These are phyloP conservation scores for Coelastrella sp. DNA, from an alignment of 139 green algal species.

Conservation along the genomic window DNA sequence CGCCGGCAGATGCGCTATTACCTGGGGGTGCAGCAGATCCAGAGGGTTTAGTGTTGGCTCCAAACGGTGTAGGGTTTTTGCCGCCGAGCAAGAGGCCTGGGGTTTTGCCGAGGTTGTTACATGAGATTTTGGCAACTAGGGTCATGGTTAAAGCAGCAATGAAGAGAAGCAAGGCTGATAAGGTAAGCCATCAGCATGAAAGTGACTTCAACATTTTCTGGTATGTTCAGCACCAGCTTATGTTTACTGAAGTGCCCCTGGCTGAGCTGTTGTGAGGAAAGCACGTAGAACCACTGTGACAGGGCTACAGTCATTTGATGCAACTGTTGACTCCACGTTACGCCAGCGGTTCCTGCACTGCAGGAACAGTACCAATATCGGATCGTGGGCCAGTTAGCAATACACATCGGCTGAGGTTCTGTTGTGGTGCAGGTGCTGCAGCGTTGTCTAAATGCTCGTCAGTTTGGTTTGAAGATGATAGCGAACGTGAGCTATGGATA, in stretches of 20 bases:
- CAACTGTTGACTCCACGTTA: too few relatives aligned
- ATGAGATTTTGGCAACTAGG: conserved; percentile 95
- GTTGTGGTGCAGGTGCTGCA: conserved; percentile 73
- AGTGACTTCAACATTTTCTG: conserved; percentile 37
- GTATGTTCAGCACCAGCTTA: too few relatives aligned
- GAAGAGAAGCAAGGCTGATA: conserved; percentile 77
- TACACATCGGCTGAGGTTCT: neutral
- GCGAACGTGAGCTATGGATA: conserved; percentile 96
- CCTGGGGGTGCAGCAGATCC: conserved; percentile 31
- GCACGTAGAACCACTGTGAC: too few relatives aligned
- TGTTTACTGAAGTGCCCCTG: too few relatives aligned
- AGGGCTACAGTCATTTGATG: too few relatives aligned
- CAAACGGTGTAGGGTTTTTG: conserved; percentile 93
- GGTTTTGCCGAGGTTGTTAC: conserved; percentile 94
- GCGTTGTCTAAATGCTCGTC: conserved; percentile 92
- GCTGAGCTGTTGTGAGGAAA: too few relatives aligned
- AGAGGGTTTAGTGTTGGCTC: conserved; percentile 75
- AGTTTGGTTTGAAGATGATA: conserved; percentile 98
- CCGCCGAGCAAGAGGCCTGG: conserved; percentile 74
- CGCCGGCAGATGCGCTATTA: conserved; percentile 7
- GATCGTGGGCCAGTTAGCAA: too few relatives aligned
- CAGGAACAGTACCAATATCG: too few relatives aligned
- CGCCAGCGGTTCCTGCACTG: too few relatives aligned
- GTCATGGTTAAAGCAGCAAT: conserved; percentile 97
- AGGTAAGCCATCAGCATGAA: conserved; percentile 40